Evolutionary conservation across 495 filamentous ascomycete species (phyloP).

Genomic region (Podospora pseudopauciseta): DNA sequence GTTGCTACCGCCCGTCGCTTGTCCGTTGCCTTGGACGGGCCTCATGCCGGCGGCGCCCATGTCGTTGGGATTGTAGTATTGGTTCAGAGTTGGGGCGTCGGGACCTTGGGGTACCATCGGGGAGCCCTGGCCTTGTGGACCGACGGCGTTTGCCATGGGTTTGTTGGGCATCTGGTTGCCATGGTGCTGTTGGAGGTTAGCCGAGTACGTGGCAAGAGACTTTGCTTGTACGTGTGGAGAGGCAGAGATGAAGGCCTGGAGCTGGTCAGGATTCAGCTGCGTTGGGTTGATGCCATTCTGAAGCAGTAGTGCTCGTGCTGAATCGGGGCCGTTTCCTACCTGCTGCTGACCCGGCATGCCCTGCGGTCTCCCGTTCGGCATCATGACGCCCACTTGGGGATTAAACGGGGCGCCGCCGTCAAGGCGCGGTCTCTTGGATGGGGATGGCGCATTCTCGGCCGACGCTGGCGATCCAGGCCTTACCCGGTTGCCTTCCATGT

Average conservation of each 20-base stretch:
- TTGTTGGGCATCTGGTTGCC: slow-evolving; percentile 74
- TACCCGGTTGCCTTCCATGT: slow-evolving; percentile 79
- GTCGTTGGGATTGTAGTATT: slow-evolving; percentile 61
- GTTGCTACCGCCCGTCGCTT: slow-evolving; percentile 62
- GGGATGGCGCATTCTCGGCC: slow-evolving; percentile 85
- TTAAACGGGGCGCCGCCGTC: slow-evolving; percentile 66
- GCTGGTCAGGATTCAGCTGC: slow-evolving; percentile 70
- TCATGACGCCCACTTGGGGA: slow-evolving; percentile 63
- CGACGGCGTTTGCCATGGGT: slow-evolving; percentile 50
- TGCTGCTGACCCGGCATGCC: slow-evolving; percentile 71
- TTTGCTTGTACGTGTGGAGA: slow-evolving; percentile 66
- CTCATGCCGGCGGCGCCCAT: slow-evolving; percentile 55
- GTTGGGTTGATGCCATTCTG: slow-evolving; percentile 72
- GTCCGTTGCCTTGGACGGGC: slow-evolving; percentile 52
- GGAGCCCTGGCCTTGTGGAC: slow-evolving; percentile 63
- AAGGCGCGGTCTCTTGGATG: slow-evolving; percentile 85
- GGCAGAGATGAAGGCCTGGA: slow-evolving; percentile 64
- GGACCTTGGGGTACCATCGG: slow-evolving; percentile 73
- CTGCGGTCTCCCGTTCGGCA: slow-evolving; percentile 72
- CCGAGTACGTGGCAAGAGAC: slow-evolving; percentile 79
- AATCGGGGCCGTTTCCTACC: slow-evolving; percentile 54
- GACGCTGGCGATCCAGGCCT: slow-evolving; percentile 77
- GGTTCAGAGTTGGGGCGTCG: slow-evolving; percentile 58
- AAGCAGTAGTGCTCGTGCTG: slow-evolving; percentile 61
- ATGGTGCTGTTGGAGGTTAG: slow-evolving; percentile 76